Evolutionary conservation across 2,329 filamentous ascomycete species (phyloP), one percentile per base, ranked within the genome.

Genomic region (Canariomyces notabilis): DNA sequence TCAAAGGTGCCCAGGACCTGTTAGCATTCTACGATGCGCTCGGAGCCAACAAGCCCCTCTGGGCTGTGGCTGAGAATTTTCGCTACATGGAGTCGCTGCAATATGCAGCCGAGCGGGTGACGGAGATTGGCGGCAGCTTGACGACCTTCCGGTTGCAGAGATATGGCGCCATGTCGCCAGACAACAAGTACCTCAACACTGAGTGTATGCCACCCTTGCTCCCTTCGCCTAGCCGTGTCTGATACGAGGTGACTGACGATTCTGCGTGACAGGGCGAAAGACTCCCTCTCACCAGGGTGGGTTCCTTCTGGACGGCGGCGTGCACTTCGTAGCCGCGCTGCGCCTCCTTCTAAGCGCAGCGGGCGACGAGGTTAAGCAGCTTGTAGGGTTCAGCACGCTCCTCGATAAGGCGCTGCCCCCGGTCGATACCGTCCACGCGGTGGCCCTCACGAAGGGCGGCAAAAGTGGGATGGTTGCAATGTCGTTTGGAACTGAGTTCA

Each of bases 241-340:
- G 32, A 38, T 29, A 29, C 6, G 14, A 29, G 26, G 9, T 29
- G 26, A 29, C 26, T n/a, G n/a, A n/a, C n/a, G n/a, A n/a, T n/a
- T n/a, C n/a, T n/a, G 5, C 4, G 5, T 20, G 8, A 32, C 20
- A 61, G 59, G 85, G 87, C 79, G 87, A 44, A 83, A 83, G 62
- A 74, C 68, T 45, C 85, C 86, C 1, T 71, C 76, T 42, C 78
- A 87, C 60, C 85, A 89, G 64, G 87, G 86, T 44, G 86, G 87
- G 0, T 89, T 89, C 61, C 63, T 89, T 44, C 76, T 90, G 2
- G 86, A 90, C 59, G 84, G 79, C 12, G 86, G 87, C 35, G 83
- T 90, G 20, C 87, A 90, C 63, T 82, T 79, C 50, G 70, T 82
- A 6, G 85, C 85, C 6, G 80, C 67, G 0, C 72, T 83, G 40